These are phyloP conservation scores for Xylariaceae sp. DNA, from an alignment of 2,329 filamentous ascomycete species.

Conservation along the genomic window DNA sequence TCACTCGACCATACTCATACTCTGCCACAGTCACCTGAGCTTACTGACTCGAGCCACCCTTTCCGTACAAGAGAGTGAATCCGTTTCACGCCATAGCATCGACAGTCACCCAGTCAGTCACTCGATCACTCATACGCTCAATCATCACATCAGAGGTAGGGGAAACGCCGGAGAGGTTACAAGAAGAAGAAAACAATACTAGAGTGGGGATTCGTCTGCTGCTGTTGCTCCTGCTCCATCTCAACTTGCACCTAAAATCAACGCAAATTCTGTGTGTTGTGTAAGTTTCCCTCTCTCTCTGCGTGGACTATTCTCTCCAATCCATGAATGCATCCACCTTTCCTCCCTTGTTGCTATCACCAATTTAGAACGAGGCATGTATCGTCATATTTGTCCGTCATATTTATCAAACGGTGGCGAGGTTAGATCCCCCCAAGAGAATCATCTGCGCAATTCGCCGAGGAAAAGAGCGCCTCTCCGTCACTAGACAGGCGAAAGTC, in stretches of 20 bases:
- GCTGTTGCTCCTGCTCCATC: too few species aligned
- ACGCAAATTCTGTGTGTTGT: background rate
- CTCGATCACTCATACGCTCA: too few species aligned
- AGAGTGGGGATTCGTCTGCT: background rate
- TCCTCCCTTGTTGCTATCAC: too few species aligned
- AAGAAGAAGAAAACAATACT: background rate
- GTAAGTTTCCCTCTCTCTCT: background rate
- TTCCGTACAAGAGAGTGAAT: background rate
- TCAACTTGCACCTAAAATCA: conserved; percentile 1
- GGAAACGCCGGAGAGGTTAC: background rate
- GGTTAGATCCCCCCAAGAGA: too few species aligned
- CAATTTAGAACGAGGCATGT: too few species aligned
- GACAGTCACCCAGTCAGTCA: background rate
- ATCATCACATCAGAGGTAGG: background rate
- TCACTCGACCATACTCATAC: background rate
- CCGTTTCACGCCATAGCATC: background rate
- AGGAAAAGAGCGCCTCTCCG: too few species aligned
- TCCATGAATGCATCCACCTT: background rate
- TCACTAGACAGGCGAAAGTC: too few species aligned
- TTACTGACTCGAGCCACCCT: background rate
- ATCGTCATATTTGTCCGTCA: too few species aligned
- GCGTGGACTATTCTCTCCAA: background rate
- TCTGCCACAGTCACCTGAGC: background rate
- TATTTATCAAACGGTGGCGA: too few species aligned
- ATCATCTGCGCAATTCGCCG: too few species aligned